Evolutionary conservation across 1,284 basidiomycete species (phyloP).

Genomic region (Sporisorium graminicola): DNA sequence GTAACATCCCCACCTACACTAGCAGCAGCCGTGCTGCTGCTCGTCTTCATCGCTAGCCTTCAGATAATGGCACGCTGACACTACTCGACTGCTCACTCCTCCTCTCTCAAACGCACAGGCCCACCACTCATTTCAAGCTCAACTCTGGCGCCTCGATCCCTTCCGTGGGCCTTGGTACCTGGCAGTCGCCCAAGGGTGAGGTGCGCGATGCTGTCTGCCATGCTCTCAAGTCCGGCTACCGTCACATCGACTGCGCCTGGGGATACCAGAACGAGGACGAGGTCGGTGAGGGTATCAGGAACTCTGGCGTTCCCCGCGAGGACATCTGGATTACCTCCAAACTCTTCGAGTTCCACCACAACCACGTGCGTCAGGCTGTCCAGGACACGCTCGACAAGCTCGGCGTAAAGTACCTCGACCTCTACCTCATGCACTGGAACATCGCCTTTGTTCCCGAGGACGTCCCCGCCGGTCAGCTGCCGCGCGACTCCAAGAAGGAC

Average conservation of each 20-base stretch:
- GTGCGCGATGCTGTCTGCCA: slow-evolving; percentile 72
- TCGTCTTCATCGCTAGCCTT: background rate
- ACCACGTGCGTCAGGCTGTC: slow-evolving; percentile 73
- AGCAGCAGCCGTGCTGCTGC: background rate
- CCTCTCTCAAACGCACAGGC: slow-evolving; percentile 5
- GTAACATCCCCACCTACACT: background rate
- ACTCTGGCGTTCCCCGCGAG: slow-evolving; percentile 79
- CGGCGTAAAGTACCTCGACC: slow-evolving; percentile 81
- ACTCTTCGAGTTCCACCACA: slow-evolving; percentile 78
- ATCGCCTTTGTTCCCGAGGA: slow-evolving; percentile 61
- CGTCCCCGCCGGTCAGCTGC: slow-evolving; percentile 55
- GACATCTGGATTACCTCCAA: slow-evolving; percentile 89
- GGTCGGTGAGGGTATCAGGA: slow-evolving; percentile 82
- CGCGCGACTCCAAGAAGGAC: slow-evolving; percentile 62
- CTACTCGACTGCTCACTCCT: background rate
- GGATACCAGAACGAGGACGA: slow-evolving; percentile 81
- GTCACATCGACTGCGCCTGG: slow-evolving; percentile 60
- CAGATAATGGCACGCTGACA: too few species aligned
- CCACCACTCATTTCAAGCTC: slow-evolving; percentile 53
- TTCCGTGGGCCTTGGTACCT: slow-evolving; percentile 58
- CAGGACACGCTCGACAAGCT: slow-evolving; percentile 81
- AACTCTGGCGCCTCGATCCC: slow-evolving; percentile 59
- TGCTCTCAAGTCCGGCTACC: slow-evolving; percentile 62
- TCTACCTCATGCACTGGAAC: slow-evolving; percentile 84
- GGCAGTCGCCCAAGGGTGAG: slow-evolving; percentile 69